Evolutionary conservation across 2,329 filamentous ascomycete genomes (phyloP).

Genomic region (Seiridium cupressi): DNA sequence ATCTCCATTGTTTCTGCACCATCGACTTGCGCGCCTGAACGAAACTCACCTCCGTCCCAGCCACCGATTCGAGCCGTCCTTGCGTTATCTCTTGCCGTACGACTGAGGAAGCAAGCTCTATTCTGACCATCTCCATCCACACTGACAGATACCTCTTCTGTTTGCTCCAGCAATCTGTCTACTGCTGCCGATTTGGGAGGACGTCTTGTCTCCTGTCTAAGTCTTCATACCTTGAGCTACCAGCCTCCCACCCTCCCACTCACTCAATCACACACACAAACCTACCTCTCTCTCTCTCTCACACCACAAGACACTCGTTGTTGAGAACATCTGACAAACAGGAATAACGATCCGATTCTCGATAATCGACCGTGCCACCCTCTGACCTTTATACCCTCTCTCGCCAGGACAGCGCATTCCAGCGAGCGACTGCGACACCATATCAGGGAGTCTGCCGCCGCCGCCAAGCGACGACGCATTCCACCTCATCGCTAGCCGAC

Average conservation of each 20-base stretch:
- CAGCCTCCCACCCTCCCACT: not conserved
- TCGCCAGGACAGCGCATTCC: slow-evolving; percentile 1
- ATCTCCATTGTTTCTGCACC: not conserved
- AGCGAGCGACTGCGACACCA: not conserved
- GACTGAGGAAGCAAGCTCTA: not conserved
- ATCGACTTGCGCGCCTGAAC: not conserved
- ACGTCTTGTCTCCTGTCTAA: not conserved
- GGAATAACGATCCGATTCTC: slow-evolving; percentile 2
- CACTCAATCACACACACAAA: slow-evolving; percentile 1
- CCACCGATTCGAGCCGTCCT: not conserved
- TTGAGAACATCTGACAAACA: slow-evolving; percentile 6
- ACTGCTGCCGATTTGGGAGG: not conserved
- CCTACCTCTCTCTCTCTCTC: not conserved
- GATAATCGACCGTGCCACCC: not conserved
- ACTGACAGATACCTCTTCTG: too few relatives aligned
- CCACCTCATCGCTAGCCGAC: not conserved
- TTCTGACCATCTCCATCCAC: not conserved
- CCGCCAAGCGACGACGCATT: not conserved
- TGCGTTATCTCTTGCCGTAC: not conserved
- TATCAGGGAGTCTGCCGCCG: not conserved
- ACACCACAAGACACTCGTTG: not conserved
- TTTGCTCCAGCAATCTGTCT: not conserved
- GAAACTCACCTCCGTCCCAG: not conserved
- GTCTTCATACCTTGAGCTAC: not conserved
- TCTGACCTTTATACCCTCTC: not conserved